These are phyloP conservation scores for Diplocarpon rosae DNA, from an alignment of 2,329 filamentous ascomycete species.

Conservation along the genomic window DNA sequence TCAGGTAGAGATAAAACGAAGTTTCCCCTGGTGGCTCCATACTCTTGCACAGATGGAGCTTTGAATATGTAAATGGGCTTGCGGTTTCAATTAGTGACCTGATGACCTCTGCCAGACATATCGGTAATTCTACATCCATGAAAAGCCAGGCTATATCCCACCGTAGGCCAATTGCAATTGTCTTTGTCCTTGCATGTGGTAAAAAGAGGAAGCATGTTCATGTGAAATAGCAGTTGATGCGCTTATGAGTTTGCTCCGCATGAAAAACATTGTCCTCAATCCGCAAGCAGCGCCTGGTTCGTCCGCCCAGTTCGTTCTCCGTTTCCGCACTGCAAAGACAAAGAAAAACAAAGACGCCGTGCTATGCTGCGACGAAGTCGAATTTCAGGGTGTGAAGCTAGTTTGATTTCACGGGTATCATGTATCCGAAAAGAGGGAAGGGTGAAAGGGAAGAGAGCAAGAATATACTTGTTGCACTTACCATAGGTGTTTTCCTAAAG, in stretches of 20 bases:
- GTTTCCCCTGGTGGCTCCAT: no score
- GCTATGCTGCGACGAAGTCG: slow-evolving; percentile 12
- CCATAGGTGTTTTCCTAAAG: slow-evolving; percentile 11
- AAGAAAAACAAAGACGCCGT: slow-evolving; percentile 11
- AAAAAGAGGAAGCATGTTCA: no score
- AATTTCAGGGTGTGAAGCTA: slow-evolving; percentile 10
- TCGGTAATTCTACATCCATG: no score
- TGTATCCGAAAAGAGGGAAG: slow-evolving; percentile 7
- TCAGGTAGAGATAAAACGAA: no score
- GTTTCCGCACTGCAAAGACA: not conserved
- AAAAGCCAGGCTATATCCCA: no score
- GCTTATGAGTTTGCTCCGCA: not conserved
- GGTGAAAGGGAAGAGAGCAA: slow-evolving; percentile 6
- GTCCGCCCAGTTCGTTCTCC: not conserved
- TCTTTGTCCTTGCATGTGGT: no score
- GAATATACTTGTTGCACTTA: slow-evolving; percentile 23
- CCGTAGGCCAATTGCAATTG: no score
- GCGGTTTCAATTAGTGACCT: no score
- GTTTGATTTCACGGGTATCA: slow-evolving; percentile 13
- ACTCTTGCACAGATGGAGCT: no score
- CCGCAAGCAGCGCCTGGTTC: not conserved
- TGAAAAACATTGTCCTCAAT: not conserved
- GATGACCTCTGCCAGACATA: no score
- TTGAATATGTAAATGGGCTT: no score
- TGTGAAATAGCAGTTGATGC: not conserved